Evolutionary conservation across 139 green algal genomes (phyloP), one percentile per base, ranked within the genome.

Genomic region (Coccomyxa sp.): DNA sequence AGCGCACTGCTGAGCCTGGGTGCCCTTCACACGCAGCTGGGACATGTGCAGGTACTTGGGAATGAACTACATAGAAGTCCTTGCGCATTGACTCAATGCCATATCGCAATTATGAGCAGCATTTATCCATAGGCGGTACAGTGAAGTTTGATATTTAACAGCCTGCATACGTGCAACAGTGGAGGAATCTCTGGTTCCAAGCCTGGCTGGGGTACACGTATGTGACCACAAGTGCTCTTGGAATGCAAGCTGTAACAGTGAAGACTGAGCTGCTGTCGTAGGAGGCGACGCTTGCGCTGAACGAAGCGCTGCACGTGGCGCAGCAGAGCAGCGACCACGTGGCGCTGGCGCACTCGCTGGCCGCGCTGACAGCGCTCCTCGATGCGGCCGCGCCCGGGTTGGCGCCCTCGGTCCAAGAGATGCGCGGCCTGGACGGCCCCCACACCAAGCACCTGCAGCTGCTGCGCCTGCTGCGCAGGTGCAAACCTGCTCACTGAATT

Each of bases 251-350:
- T 51, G 38, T 51, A 7, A 51, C 3, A 51, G 3, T 51, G 38
- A 51, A 51, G 38, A 51, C 38, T 51, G 38, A 51, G 38, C 38
- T 7, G 38, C 38, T 51, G 38, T 21, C 1, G 45, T 58, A 92
- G 80, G 85, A 88, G 77, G 88, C 90, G 16, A 67, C 92, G 79
- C 82, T 88, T 28, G 82, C 87, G 12, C 81, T 94, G 63, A 92
- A 91, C 79, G 91, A 94, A 82, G 82, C 89, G 16, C 81, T 94
- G 85, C 83, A 91, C 27, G 81, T 92, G 0, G 89, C 91, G 0
- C 90, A 93, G 87, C 86, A 90, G 86, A 27, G 38, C 79, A 79
- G 68, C 38, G 89, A 94, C 80, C 74, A 90, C 58, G 45, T 66
- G 12, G 71, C 81, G n/a, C 82, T 94, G 57, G 82, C 87, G 32